Evolutionary conservation across 805 yeast genomes (phyloP), one percentile per base, ranked within the genome.

Genomic region (Candida manassasensis): DNA sequence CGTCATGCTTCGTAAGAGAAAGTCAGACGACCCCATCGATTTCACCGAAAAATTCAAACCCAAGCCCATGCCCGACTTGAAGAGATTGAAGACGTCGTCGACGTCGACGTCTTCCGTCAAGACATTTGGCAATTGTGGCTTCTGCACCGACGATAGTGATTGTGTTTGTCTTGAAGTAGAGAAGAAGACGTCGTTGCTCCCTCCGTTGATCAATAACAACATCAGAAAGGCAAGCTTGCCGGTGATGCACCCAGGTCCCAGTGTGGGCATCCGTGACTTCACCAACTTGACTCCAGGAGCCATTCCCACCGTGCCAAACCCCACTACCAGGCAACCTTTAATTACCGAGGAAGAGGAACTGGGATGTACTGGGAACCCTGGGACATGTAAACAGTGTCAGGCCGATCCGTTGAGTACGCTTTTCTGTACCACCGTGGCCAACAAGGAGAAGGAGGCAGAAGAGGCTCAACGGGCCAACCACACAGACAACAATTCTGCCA

Each of bases 121-220:
- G 45, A n/a, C n/a, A n/a, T 24, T 24, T 24, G 27, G 27, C 7
- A 77, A 83, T 39, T 90, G 97, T 59, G 97, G 97, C 0, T 89
- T 90, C 58, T 90, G 97, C 53, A 77, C 95, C 0, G 95, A 85
- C 46, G 93, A 80, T 46, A 80, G 95, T 0, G 89, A 95, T 2
- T 90, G 97, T 60, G 84, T 90, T 2, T 90, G 97, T 55, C 76
- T 90, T 18, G 96, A 87, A 47, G 84, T 77, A 12, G 80, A 78
- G 2, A 66, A 68, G 45, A 77, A 71, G 49, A 73, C 71, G 2
- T 61, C 60, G n/a, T 55, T 57, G 33, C 58, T 71, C 19, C 77
- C 73, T 9, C 76, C 71, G 27, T 63, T 64, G 35, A 64, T 55
- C 41, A 42, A 53, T 27, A 49, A 48, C 26, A 44, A 37, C 6